A percentile compares a stretch with the other conserved stretches of the same genome.
phyloP scores from a whole-genome alignment of 176 grass and related monocot species.

The Calamus simplicifolius region DNA sequence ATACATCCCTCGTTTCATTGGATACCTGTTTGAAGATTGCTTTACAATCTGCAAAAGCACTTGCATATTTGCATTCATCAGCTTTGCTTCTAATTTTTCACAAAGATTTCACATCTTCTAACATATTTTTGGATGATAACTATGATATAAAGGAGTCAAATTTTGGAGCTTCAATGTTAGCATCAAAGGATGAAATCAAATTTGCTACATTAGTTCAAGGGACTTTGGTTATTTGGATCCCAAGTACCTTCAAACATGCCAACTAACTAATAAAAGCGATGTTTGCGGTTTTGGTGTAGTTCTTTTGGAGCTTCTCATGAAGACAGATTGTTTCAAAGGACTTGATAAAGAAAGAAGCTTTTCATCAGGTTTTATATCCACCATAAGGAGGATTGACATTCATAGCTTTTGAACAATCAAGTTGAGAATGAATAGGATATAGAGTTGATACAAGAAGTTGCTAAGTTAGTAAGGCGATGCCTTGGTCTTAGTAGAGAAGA shows the following conservation, averaged over 20 bases:
- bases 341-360: background rate
- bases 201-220: background rate
- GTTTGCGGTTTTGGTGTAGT: background rate
- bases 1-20: background rate
- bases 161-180: background rate
- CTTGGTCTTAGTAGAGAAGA: background rate
- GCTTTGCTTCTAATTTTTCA: background rate
- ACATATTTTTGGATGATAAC: constrained; percentile 2
- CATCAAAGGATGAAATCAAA: background rate
- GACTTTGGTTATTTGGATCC: background rate
- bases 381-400: background rate
- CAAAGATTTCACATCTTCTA: background rate
- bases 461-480: background rate
- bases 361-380: background rate
- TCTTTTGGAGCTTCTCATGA: background rate
- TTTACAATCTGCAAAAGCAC: background rate
- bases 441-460: background rate
- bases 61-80: background rate
- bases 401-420: background rate
- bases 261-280: background rate
- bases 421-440: background rate
- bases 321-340: background rate
- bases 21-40: background rate
- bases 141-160: background rate
- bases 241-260: background rate